Evolutionary conservation across 2,329 filamentous ascomycete genomes (phyloP), one percentile per base, ranked within the genome.

Genomic region (Coniochaeta pulveracea): DNA sequence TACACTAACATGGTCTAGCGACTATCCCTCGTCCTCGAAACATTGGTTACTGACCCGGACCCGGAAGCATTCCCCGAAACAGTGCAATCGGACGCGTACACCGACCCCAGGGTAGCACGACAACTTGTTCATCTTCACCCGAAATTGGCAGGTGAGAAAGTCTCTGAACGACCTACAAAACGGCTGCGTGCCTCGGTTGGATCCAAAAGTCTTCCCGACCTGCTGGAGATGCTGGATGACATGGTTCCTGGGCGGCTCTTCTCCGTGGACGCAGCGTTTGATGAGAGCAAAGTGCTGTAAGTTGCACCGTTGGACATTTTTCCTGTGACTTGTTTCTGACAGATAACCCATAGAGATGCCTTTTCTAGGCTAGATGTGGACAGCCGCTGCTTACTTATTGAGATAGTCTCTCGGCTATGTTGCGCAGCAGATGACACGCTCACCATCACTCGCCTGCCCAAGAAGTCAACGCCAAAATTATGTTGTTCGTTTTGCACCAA

Each of bases 371-470:
- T 48, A 12, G 32, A 37, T 15, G 43, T 43, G n/a, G 34, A 41
- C 10, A 34, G 38, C 6, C 45, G 47, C 25, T 51, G 48, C 32
- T 36, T 39, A 10, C 27, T 46, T 6, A 41, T 54, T 19, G 45
- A 72, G 23, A 49, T 66, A 9, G 47, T 85, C 10, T 71, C 75
- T 3, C 64, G 63, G 31, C 50, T 75, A 30, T 60, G 69, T 12
- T 83, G 78, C 48, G 67, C 66, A 11, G 57, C 61, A 10, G 64
- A 70, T 36, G 57, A 59, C 19, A 64, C 58, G 6, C 50, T 77
- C 3, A 33, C 29, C 34, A 37, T 12, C 23, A 41, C 15, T 26
- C 17, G 17, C 7, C 10, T 15, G 10, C 14, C 30, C 15, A 16
- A 27, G 6, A 9, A 16, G 25, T 43, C 34, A 50, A 52, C 25